phyloP scores from a whole-genome alignment of 2,329 filamentous ascomycete species.

The Nectriaceae sp. region DNA sequence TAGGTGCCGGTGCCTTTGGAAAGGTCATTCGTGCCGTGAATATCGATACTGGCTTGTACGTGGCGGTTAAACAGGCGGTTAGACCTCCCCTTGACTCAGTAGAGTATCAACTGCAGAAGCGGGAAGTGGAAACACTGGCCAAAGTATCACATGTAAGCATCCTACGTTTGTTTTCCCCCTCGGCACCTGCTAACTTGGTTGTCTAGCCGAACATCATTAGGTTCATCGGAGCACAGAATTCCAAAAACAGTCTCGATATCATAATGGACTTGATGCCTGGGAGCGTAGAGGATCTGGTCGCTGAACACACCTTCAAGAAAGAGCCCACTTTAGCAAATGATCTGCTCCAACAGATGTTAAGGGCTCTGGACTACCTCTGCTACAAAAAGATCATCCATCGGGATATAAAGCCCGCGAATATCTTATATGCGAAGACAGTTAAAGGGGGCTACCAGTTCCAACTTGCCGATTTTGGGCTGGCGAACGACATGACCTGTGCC shows the following conservation, averaged over 20 bases:
- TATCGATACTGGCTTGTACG: slow-evolving; percentile 1
- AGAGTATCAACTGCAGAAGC: neutral
- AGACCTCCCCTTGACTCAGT: neutral
- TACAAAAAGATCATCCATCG: neutral
- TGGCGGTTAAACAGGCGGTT: slow-evolving; percentile 3
- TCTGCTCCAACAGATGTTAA: neutral
- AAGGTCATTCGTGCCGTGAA: neutral
- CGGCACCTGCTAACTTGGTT: neutral
- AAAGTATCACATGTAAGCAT: neutral
- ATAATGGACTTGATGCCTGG: neutral
- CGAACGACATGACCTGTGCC: no score
- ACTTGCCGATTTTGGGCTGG: neutral
- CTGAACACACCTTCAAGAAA: neutral
- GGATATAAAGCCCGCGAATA: neutral
- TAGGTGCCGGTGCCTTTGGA: neutral
- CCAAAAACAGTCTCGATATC: neutral
- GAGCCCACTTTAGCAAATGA: neutral
- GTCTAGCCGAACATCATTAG: neutral
- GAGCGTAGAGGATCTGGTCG: neutral
- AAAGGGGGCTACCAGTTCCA: neutral
- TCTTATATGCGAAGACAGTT: neutral
- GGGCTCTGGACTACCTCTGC: neutral
- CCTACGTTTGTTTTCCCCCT: neutral
- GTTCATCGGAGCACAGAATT: neutral
- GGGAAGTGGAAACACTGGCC: neutral